These are phyloP conservation scores for Diospyros lotus DNA, from an alignment of 148 eudicot species.

Conservation along the genomic window DNA sequence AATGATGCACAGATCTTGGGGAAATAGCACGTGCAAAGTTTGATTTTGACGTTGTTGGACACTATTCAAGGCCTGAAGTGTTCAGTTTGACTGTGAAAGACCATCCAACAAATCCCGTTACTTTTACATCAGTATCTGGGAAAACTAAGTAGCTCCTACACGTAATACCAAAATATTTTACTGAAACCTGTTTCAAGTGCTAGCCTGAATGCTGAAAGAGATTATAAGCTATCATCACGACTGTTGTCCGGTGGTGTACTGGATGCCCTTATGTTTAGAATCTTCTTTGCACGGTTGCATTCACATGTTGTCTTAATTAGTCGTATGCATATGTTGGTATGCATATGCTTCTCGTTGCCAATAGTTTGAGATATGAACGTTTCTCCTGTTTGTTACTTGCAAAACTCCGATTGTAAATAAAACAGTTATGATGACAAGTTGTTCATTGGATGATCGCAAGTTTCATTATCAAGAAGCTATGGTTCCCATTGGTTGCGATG, in stretches of 20 bases:
- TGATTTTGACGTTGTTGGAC: conserved; percentile 91
- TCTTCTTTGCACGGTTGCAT: background rate
- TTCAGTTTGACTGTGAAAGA: conserved; percentile 76
- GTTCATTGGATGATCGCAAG: too few species aligned
- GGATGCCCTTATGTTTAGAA: background rate
- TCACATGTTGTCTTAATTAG: too few species aligned
- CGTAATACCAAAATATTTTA: conserved; percentile 17
- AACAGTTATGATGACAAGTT: too few species aligned
- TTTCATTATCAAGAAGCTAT: too few species aligned
- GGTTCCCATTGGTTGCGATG: too few species aligned
- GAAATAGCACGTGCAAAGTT: conserved; percentile 84
- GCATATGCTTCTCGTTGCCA: too few species aligned
- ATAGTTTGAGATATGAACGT: too few species aligned
- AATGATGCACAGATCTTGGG: conserved; percentile 63
- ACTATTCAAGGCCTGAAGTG: conserved; percentile 82
- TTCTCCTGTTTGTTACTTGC: too few species aligned
- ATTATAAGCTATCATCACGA: background rate
- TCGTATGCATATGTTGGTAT: too few species aligned
- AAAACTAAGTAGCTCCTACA: conserved; percentile 39
- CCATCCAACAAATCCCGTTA: conserved; percentile 64
- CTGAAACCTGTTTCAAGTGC: conserved; percentile 1
- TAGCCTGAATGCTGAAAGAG: background rate
- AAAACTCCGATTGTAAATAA: too few species aligned
- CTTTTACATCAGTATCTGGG: conserved; percentile 58
- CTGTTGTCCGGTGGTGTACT: background rate